These are phyloP conservation scores for Hirschioporus abietinus DNA, from an alignment of 768 basidiomycete genomes.

Conservation along the genomic window DNA sequence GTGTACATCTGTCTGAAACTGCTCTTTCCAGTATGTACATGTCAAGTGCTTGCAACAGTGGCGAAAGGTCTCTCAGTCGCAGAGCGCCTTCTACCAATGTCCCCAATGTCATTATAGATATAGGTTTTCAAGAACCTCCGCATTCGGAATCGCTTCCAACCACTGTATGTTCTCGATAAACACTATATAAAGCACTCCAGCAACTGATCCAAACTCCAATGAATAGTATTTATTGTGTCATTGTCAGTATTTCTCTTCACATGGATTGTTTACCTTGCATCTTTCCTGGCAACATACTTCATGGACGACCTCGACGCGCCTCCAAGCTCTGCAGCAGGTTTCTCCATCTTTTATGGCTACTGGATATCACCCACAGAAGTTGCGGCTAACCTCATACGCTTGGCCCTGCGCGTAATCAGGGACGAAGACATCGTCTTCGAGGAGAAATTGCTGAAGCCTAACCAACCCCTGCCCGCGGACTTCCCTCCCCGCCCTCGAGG, in stretches of 20 bases:
- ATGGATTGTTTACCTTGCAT: slow-evolving; percentile 58
- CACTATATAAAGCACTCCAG: too few relatives aligned
- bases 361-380: slow-evolving; percentile 52
- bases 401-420: slow-evolving; percentile 55
- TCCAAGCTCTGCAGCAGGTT: slow-evolving; percentile 25
- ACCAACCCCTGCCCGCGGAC: slow-evolving; percentile 15
- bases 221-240: slow-evolving; percentile 56
- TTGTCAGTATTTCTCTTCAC: slow-evolving; percentile 61
- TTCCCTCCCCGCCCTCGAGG: slow-evolving; percentile 33
- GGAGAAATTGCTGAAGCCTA: slow-evolving; percentile 17
- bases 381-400: slow-evolving; percentile 54
- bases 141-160: slow-evolving; percentile 73
- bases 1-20: slow-evolving; percentile 11
- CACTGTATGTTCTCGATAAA: slow-evolving; percentile 39
- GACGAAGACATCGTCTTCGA: slow-evolving; percentile 45
- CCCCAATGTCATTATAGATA: slow-evolving; percentile 78
- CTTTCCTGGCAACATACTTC: slow-evolving; percentile 64
- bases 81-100: slow-evolving; percentile 71
- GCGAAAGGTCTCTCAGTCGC: slow-evolving; percentile 58
- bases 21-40: slow-evolving; percentile 59
- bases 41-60: slow-evolving; percentile 72
- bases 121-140: slow-evolving; percentile 65
- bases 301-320: slow-evolving; percentile 57
- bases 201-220: not conserved
- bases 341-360: slow-evolving; percentile 35